phyloP scores from a whole-genome alignment of 768 basidiomycete species.

The Pholiota conissans region DNA sequence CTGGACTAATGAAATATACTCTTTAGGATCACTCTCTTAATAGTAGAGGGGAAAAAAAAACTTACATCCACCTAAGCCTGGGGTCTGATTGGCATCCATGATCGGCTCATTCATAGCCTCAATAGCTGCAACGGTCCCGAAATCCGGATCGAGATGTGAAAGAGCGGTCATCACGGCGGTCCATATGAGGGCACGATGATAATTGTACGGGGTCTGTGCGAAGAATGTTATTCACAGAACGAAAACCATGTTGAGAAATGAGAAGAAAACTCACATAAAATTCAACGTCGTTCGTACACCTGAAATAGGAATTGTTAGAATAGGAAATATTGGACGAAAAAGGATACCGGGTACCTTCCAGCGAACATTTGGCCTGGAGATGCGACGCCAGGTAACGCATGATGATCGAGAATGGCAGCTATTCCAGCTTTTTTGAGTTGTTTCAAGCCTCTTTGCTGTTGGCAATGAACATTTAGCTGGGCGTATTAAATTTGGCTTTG shows the following conservation, averaged over 20 bases:
- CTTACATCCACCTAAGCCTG: constrained; percentile 70
- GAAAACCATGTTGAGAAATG: background rate
- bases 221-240: background rate
- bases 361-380: constrained; percentile 63
- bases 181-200: constrained; percentile 79
- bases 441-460: constrained; percentile 59
- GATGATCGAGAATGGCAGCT: constrained; percentile 62
- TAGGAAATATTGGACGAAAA: background rate
- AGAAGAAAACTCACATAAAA: constrained; percentile 57
- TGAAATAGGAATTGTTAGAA: constrained; percentile 22
- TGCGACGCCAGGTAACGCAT: constrained; percentile 72
- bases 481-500: background rate
- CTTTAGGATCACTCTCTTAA: background rate
- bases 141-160: constrained; percentile 67
- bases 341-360: constrained; percentile 48
- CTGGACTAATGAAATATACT: constrained; percentile 47
- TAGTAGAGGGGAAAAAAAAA: background rate
- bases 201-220: constrained; percentile 67
- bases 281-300: constrained; percentile 66
- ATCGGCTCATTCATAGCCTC: constrained; percentile 81
- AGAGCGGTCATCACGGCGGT: constrained; percentile 76
- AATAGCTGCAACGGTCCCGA: constrained; percentile 64
- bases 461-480: background rate
- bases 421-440: constrained; percentile 67
- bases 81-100: constrained; percentile 67